Evolutionary conservation across 768 basidiomycete genomes (phyloP).

Genomic region (Leccinum imitatum): DNA sequence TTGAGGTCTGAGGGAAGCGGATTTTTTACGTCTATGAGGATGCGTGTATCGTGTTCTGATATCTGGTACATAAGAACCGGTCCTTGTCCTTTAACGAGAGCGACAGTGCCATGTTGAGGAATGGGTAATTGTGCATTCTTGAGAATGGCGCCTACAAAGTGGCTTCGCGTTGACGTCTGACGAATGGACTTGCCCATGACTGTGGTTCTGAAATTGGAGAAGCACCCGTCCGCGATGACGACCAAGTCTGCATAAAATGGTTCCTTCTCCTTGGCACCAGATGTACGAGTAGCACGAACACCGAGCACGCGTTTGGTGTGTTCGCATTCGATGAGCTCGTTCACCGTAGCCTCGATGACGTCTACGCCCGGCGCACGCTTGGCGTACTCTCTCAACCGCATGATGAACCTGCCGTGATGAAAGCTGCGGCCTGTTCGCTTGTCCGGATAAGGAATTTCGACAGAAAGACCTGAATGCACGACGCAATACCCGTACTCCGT

Average conservation of each 20-base stretch:
- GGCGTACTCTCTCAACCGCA: slow-evolving; percentile 70
- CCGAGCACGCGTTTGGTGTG: slow-evolving; percentile 57
- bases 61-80: slow-evolving; percentile 96
- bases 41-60: slow-evolving; percentile 82
- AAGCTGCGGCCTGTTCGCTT: slow-evolving; percentile 77
- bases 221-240: slow-evolving; percentile 91
- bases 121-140: slow-evolving; percentile 75
- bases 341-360: slow-evolving; percentile 82
- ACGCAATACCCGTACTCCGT: slow-evolving; percentile 86
- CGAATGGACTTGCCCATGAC: slow-evolving; percentile 54
- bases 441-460: slow-evolving; percentile 87
- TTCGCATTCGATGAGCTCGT: slow-evolving; percentile 65
- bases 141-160: slow-evolving; percentile 86
- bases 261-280: slow-evolving; percentile 40
- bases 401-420: slow-evolving; percentile 92
- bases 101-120: slow-evolving; percentile 80
- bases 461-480: slow-evolving; percentile 54
- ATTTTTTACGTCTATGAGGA: slow-evolving; percentile 86
- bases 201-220: slow-evolving; percentile 81
- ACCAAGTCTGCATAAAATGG: slow-evolving; percentile 74
- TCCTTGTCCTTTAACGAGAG: slow-evolving; percentile 74
- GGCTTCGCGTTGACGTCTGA: slow-evolving; percentile 60
- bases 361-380: slow-evolving; percentile 62
- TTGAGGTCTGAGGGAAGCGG: slow-evolving; percentile 83
- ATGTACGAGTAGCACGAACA: slow-evolving; percentile 53